Percentiles rank a stretch among this genome's conserved stretches.
These are phyloP conservation scores for Daldinia concentrica DNA, from an alignment of 495 filamentous ascomycete species.

Conservation along the genomic window DNA sequence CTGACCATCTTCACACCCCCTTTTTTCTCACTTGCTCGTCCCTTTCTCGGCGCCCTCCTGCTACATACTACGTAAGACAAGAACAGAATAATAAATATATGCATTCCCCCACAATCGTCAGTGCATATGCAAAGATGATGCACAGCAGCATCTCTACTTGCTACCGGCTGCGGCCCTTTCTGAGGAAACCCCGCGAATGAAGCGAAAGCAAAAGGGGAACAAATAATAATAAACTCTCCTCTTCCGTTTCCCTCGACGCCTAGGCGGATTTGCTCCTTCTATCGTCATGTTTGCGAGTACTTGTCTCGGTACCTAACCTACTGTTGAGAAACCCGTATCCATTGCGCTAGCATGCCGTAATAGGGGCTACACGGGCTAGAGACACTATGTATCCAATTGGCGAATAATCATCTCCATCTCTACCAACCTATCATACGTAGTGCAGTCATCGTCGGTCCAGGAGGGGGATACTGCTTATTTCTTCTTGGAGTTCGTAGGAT, in stretches of 20 bases:
- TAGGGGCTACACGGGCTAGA: constrained; percentile 1
- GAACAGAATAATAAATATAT: constrained; percentile 27
- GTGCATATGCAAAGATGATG: constrained; percentile 42
- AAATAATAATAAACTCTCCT: constrained; percentile 5
- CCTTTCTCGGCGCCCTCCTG: constrained; percentile 13
- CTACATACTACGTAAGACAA: neutral
- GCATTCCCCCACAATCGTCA: constrained; percentile 44
- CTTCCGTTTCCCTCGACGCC: constrained; percentile 4
- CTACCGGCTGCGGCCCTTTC: constrained; percentile 7
- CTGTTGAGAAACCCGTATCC: constrained; percentile 4
- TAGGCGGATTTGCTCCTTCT: constrained; percentile 12
- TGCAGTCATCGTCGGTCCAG: neutral
- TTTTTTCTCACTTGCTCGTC: constrained; percentile 5
- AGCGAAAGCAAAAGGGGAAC: constrained; percentile 7
- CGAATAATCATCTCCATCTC: constrained; percentile 15
- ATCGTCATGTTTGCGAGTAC: constrained; percentile 30
- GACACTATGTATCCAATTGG: constrained; percentile 19
- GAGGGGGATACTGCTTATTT: constrained; percentile 43
- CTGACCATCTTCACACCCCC: constrained; percentile 23
- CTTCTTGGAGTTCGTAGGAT: constrained; percentile 64
- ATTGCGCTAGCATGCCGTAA: constrained; percentile 25
- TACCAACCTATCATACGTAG: constrained; percentile 19
- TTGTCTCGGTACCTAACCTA: constrained; percentile 25
- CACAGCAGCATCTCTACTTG: constrained; percentile 34
- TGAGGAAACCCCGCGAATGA: constrained; percentile 36